Conservation (phyloP, 2,329 filamentous ascomycete genomes). For the Xylariaceae sp. region DNA sequence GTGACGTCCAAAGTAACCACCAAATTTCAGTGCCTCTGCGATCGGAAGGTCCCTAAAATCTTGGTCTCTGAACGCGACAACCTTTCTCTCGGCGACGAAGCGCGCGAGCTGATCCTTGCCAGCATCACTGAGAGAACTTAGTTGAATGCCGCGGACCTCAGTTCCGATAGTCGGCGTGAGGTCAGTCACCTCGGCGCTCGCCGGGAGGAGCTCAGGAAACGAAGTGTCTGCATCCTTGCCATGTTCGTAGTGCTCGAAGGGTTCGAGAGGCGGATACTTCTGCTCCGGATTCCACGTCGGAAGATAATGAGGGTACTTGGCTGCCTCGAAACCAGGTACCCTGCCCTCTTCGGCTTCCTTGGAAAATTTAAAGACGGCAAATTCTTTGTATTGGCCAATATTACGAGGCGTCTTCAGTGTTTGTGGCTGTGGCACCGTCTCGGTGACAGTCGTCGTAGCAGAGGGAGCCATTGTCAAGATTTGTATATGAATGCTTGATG, state of each 20-base stretch:
- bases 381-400: conserved; percentile 39
- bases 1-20: conserved; percentile 78
- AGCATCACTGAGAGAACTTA: conserved; percentile 69
- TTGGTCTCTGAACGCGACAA: conserved; percentile 78
- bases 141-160: conserved; percentile 73
- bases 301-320: conserved; percentile 71
- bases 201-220: conserved; percentile 71
- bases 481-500: neutral
- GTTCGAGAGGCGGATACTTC: conserved; percentile 68
- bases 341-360: conserved; percentile 41
- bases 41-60: conserved; percentile 75
- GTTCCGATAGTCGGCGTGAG: conserved; percentile 77
- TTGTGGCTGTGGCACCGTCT: conserved; percentile 30
- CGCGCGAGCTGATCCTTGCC: conserved; percentile 80
- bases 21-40: conserved; percentile 70
- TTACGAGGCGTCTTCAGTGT: conserved; percentile 25
- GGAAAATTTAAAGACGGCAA: conserved; percentile 33
- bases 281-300: conserved; percentile 72
- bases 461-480: conserved; percentile 39
- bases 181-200: conserved; percentile 58
- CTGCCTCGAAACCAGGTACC: conserved; percentile 34
- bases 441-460: conserved; percentile 37
- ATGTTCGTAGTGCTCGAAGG: conserved; percentile 76
- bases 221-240: conserved; percentile 74
- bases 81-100: conserved; percentile 77